phyloP scores from a whole-genome alignment of 768 basidiomycete species.

The Lepiota brunneoincarnata region DNA sequence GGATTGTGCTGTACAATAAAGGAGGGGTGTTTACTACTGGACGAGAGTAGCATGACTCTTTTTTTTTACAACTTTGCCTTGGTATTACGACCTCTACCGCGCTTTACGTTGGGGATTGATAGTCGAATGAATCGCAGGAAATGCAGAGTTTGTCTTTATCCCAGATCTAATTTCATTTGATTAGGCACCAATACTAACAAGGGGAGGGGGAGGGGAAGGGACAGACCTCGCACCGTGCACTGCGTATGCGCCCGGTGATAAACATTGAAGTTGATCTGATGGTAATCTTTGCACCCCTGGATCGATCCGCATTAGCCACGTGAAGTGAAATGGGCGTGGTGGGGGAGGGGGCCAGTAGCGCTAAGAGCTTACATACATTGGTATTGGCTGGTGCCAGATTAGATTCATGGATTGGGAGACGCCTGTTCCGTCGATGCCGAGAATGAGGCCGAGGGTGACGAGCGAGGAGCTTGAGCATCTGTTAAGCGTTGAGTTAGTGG shows the following conservation, averaged over 20 bases:
- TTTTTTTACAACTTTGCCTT: conserved; percentile 3
- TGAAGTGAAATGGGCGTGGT: background rate
- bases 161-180: conserved; percentile 34
- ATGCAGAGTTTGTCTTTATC: conserved; percentile 38
- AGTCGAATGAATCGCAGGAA: conserved; percentile 42
- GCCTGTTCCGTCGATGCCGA: conserved; percentile 40
- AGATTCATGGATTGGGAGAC: conserved; percentile 51
- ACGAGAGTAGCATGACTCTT: background rate
- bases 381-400: conserved; percentile 42
- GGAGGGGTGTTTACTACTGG: background rate
- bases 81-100: background rate
- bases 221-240: conserved; percentile 43
- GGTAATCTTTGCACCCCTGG: conserved; percentile 41
- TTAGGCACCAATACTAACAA: background rate
- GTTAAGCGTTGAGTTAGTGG: background rate
- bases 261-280: conserved; percentile 41
- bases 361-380: conserved; percentile 2
- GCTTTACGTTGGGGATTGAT: conserved; percentile 20
- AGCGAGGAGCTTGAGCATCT: conserved; percentile 46
- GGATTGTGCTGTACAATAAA: background rate
- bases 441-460: conserved; percentile 35
- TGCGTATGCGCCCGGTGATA: conserved; percentile 38
- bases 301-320: background rate
- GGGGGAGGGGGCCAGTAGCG: background rate
- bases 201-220: background rate